A percentile compares a stretch with the other conserved stretches of the same genome.
Evolutionary conservation across 2,329 filamentous ascomycete genomes (phyloP).

Genomic region (Cladorrhinum sp.): DNA sequence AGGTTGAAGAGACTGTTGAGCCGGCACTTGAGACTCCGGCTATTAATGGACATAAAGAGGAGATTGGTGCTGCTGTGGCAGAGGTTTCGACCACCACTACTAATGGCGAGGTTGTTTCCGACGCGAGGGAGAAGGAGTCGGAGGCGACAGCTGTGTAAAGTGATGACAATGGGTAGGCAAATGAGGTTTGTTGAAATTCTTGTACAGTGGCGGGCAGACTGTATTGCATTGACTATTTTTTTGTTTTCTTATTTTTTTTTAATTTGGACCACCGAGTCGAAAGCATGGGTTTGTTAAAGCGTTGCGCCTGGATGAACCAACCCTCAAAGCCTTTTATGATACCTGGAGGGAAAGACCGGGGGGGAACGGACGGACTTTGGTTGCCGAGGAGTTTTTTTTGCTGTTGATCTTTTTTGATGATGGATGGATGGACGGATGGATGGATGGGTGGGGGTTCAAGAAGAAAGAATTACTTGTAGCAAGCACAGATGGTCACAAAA

Average conservation of each 20-base stretch:
- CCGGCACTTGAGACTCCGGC: conserved; percentile 5
- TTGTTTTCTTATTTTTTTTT: conserved; percentile 12
- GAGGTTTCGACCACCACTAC: conserved; percentile 4
- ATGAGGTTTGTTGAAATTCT: not conserved
- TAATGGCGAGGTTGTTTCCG: conserved; percentile 1
- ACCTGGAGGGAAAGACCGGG: conserved; percentile 23
- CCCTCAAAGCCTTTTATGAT: conserved; percentile 20
- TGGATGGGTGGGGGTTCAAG: not conserved
- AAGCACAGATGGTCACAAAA: not conserved
- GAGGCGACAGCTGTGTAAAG: conserved; percentile 8
- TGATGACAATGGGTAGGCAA: not conserved
- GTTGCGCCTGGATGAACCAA: conserved; percentile 15
- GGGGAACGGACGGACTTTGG: conserved; percentile 14
- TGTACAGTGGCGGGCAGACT: not conserved
- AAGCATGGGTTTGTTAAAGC: conserved; percentile 6
- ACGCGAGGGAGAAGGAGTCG: not conserved
- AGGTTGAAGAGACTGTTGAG: conserved; percentile 13
- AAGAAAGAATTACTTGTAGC: not conserved
- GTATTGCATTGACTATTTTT: conserved; percentile 16
- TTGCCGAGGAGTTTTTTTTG: conserved; percentile 14
- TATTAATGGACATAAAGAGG: conserved; percentile 11
- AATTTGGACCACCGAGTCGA: not conserved
- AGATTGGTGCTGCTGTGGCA: conserved; percentile 8
- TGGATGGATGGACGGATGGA: not conserved
- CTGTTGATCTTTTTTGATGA: conserved; percentile 1